These are phyloP conservation scores for Vararia minispora DNA, from an alignment of 768 basidiomycete genomes.

Conservation along the genomic window DNA sequence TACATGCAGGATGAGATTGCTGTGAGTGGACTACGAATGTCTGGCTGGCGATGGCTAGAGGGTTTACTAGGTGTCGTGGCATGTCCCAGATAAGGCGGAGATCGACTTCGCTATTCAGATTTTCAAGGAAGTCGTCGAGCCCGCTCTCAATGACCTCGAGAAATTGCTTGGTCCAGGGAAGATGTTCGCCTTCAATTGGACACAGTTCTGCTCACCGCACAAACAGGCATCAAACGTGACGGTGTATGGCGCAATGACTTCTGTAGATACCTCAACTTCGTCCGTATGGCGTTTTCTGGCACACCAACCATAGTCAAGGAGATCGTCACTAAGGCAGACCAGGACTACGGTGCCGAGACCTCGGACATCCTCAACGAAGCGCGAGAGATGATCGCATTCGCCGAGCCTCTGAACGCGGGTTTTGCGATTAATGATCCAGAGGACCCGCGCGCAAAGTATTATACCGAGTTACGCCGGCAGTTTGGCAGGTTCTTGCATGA, in stretches of 20 bases:
- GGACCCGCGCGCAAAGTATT: conserved; percentile 36
- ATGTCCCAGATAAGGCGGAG: conserved; percentile 59
- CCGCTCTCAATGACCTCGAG: conserved; percentile 46
- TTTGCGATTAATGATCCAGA: conserved; percentile 59
- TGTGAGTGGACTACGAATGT: conserved; percentile 26
- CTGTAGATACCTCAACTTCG: conserved; percentile 58
- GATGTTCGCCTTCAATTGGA: conserved; percentile 11
- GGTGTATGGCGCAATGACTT: conserved; percentile 77
- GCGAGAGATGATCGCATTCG: conserved; percentile 64
- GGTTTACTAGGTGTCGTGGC: conserved; percentile 54
- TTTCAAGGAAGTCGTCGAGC: conserved; percentile 56
- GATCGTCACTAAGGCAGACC: conserved; percentile 36
- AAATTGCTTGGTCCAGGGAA: conserved; percentile 40
- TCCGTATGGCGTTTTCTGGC: conserved; percentile 67
- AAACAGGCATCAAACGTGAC: conserved; percentile 35
- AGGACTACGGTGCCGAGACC: conserved; percentile 30
- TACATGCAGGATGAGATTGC: conserved; percentile 61
- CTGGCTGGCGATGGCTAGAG: background rate
- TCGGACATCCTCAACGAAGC: conserved; percentile 66
- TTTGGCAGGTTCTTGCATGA: conserved; percentile 62
- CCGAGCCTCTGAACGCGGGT: conserved; percentile 50
- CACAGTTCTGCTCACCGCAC: conserved; percentile 2
- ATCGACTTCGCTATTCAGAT: conserved; percentile 64
- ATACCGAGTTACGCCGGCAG: conserved; percentile 41
- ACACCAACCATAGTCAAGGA: conserved; percentile 58